A percentile compares a stretch with the other conserved stretches of the same genome.
phyloP scores from a whole-genome alignment of 345 rosid genomes.

The Bruguiera sexangula region DNA sequence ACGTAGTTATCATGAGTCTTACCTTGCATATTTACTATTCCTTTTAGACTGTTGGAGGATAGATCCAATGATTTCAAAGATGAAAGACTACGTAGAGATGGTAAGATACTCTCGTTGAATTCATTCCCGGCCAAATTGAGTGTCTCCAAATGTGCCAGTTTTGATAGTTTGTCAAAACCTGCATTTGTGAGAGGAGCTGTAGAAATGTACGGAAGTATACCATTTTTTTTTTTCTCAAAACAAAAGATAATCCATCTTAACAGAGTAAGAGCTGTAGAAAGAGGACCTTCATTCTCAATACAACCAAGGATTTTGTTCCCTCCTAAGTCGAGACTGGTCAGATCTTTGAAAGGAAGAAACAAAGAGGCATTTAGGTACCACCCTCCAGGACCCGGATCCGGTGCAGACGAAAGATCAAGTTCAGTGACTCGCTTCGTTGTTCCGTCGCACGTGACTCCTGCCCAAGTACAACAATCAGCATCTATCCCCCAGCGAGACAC shows the following conservation, averaged over 20 bases:
- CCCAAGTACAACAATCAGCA: constrained; percentile 11
- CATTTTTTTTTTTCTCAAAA: neutral
- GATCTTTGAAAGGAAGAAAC: constrained; percentile 7
- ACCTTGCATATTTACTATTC: too few relatives aligned
- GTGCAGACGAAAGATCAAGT: neutral
- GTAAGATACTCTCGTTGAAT: neutral
- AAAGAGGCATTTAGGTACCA: constrained; percentile 11
- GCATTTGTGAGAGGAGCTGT: neutral
- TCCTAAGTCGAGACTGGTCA: neutral
- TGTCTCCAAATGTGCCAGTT: neutral
- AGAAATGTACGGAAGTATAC: too few relatives aligned
- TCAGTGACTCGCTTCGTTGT: neutral
- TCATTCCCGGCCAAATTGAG: neutral
- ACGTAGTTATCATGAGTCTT: too few relatives aligned
- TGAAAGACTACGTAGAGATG: neutral
- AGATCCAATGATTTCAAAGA: too few relatives aligned
- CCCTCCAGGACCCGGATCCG: neutral
- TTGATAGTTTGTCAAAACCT: neutral
- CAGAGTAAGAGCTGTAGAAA: too few relatives aligned
- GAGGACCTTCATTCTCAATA: neutral
- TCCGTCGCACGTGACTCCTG: neutral
- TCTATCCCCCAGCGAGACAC: too few relatives aligned
- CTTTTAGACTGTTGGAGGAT: too few relatives aligned
- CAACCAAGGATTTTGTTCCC: neutral
- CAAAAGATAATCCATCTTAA: neutral